Base-by-base conservation (phyloP, 2,329 filamentous ascomycete species). In the Fusarium lyarnte region DNA sequence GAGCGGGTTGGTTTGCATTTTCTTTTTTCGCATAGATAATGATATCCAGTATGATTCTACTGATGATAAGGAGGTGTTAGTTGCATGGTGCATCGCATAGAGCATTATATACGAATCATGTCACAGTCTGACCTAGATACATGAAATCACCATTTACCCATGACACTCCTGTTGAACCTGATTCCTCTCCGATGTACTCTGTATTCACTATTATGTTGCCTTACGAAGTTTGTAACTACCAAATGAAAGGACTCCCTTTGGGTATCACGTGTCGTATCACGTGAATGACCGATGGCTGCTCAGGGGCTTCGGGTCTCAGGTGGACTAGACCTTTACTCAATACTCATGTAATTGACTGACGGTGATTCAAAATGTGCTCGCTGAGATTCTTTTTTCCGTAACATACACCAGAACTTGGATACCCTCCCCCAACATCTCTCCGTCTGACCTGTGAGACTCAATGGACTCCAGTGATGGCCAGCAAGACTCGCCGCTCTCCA, bases 401-500 rank as follows among this genome's bases (percentile, higher is more conserved):
- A 43, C 33, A 10, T 19, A 23, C 8, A 35, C 21, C 17, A 29
- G n/a, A 33, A 10, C 35, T 13, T 46, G 23, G 9, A 16, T 5
- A 14, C n/a, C 10, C 29, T 31, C 25, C 8, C 29, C 17, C 21
- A 21, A n/a, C 11, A 19, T 11, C 27, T n/a, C 25, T 27, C n/a
- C 13, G 23, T 9, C 27, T 33, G n/a, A 39, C 13, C n/a, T 31
- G 38, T 43, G 29, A 36, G n/a, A 19, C n/a, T 27, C 52, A 49
- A 78, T 80, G 78, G 78, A 78, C 55, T 63, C 70, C 46, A 29
- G 27, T 35, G 29, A 35, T 46, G 67, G 65, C 33, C 76, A 80
- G 36, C 74, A 75, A 46, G 84, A 87, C 76, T 83, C 83, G 33
- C 84, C 84, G 9, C 79, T 87, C 29, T 86, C 83, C 47, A 82